Percentiles rank a stretch among this genome's conserved stretches.
phyloP scores from a whole-genome alignment of 306 rosid species.

The Spatholobus suberectus region DNA sequence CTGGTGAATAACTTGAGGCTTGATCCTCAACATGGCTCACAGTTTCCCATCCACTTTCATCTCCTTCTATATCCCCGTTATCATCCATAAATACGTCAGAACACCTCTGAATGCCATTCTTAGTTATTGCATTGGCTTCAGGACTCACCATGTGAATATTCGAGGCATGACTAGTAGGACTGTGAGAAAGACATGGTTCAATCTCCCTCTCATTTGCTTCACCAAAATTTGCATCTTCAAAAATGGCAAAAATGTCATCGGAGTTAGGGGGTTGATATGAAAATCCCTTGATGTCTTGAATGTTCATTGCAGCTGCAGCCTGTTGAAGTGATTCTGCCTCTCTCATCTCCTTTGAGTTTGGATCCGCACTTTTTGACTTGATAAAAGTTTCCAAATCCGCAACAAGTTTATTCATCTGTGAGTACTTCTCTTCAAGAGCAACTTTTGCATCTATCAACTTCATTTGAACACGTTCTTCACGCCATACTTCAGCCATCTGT shows the following conservation, averaged over 20 bases:
- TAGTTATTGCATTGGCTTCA: conserved; percentile 53
- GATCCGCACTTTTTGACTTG: conserved; percentile 45
- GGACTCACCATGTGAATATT: conserved; percentile 81
- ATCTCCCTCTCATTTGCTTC: conserved; percentile 80
- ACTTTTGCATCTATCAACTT: conserved; percentile 94
- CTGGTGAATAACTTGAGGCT: conserved; percentile 84
- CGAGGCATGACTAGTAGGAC: conserved; percentile 74
- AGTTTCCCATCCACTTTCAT: conserved; percentile 99
- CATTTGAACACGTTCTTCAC: conserved; percentile 99
- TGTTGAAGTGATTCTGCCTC: conserved; percentile 68
- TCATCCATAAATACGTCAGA: conserved; percentile 57
- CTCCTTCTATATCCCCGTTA: conserved; percentile 82
- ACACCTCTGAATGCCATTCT: conserved; percentile 53
- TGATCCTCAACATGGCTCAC: conserved; percentile 93
- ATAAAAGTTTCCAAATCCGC: conserved; percentile 68
- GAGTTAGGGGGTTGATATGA: conserved; percentile 75
- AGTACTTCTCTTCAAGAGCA: conserved; percentile 88
- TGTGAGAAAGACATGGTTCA: conserved; percentile 68
- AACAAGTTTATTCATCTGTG: conserved; percentile 91
- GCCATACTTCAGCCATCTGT: conserved; percentile 99
- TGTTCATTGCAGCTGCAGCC: conserved; percentile 77
- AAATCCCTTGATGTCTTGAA: conserved; percentile 79
- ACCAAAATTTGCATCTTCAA: conserved; percentile 72
- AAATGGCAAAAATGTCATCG: conserved; percentile 80
- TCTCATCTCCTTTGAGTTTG: conserved; percentile 68